Percentiles rank a stretch among this genome's conserved stretches.
These are phyloP conservation scores for Mortierella alpina DNA, from an alignment of 192 early-diverging fungal species.

Conservation along the genomic window DNA sequence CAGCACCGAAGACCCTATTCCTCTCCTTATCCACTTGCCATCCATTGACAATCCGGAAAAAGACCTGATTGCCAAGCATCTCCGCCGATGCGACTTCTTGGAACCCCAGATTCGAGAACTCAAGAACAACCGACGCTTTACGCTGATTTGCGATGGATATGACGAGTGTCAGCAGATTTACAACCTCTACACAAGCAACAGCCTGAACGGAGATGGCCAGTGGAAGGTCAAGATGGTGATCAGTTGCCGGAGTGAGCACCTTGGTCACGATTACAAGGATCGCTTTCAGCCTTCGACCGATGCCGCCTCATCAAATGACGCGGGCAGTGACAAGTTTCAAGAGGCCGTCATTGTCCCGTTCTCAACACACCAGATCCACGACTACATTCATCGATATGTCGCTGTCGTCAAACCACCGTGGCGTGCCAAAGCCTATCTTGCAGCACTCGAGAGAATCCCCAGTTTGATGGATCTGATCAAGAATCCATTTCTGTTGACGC, in stretches of 20 bases:
- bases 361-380: not conserved
- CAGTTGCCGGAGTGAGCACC: too few relatives aligned
- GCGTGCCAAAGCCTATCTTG: not conserved
- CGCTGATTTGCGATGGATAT: too few relatives aligned
- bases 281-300: not conserved
- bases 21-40: too few relatives aligned
- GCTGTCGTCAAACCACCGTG: too few relatives aligned
- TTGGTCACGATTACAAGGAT: too few relatives aligned
- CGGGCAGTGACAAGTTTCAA: not conserved
- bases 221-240: too few relatives aligned
- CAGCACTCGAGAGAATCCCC: not conserved
- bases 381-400: not conserved
- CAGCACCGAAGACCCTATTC: not conserved
- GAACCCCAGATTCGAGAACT: not conserved
- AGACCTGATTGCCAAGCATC: not conserved
- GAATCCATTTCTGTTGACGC: not conserved
- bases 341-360: not conserved
- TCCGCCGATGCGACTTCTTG: not conserved
- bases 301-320: not conserved
- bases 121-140: not conserved
- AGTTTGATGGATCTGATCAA: not conserved
- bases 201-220: too few relatives aligned
- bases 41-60: not conserved
- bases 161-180: too few relatives aligned
- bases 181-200: too few relatives aligned